Percentiles rank a stretch among this genome's conserved stretches.
phyloP scores from a whole-genome alignment of 768 basidiomycete species.

The Tulasnella sp. region DNA sequence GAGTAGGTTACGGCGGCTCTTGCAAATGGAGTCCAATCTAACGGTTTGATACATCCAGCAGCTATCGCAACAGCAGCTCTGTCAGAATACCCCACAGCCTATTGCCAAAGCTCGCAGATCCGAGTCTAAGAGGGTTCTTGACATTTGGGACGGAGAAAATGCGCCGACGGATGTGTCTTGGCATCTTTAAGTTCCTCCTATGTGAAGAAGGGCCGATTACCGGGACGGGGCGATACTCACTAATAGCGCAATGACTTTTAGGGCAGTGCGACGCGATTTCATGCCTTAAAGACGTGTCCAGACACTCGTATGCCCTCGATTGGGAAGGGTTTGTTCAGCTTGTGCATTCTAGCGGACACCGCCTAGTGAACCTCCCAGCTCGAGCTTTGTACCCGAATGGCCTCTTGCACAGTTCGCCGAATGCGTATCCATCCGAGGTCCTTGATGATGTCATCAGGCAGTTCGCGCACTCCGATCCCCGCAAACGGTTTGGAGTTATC shows the following conservation, averaged over 20 bases:
- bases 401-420: neutral
- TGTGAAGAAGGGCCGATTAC: neutral
- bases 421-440: neutral
- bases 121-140: neutral
- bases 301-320: neutral
- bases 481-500: constrained; percentile 4
- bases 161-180: neutral
- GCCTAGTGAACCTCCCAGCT: constrained; percentile 16
- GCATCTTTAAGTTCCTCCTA: constrained; percentile 22
- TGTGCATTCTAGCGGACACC: neutral
- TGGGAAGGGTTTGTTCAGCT: constrained; percentile 1
- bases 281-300: neutral
- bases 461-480: neutral
- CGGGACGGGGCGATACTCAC: neutral
- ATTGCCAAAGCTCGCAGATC: neutral
- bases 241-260: neutral
- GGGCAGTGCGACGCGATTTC: constrained; percentile 16
- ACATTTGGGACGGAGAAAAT: constrained; percentile 9
- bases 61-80: neutral
- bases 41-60: neutral
- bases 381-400: constrained; percentile 20
- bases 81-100: neutral
- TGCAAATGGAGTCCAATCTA: neutral
- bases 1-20: neutral
- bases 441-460: constrained; percentile 16